These are phyloP conservation scores for Epichloe typhina DNA, from an alignment of 2,329 filamentous ascomycete genomes.

Conservation along the genomic window DNA sequence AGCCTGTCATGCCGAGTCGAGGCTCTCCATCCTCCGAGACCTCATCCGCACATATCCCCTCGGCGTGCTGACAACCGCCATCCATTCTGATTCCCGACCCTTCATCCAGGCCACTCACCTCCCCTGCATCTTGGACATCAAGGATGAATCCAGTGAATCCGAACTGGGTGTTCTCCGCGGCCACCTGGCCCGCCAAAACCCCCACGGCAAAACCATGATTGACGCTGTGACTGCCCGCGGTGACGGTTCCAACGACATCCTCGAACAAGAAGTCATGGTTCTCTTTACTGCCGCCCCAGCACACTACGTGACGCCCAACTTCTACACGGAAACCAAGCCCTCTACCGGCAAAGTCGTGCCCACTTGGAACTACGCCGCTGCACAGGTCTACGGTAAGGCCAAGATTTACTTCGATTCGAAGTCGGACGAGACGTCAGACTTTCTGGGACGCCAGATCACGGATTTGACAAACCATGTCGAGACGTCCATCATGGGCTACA, in stretches of 20 bases:
- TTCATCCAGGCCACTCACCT: conserved; percentile 47
- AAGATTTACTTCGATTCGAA: conserved; percentile 38
- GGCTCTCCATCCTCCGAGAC: conserved; percentile 34
- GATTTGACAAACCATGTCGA: conserved; percentile 41
- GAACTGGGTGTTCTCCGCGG: conserved; percentile 38
- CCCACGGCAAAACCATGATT: conserved; percentile 48
- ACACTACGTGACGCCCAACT: conserved; percentile 56
- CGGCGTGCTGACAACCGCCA: conserved; percentile 49
- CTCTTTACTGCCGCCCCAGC: conserved; percentile 46
- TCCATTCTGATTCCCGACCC: conserved; percentile 33
- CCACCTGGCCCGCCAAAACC: conserved; percentile 50
- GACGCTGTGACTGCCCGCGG: conserved; percentile 21
- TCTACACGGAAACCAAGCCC: conserved; percentile 54
- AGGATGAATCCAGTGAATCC: conserved; percentile 25
- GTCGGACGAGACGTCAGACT: conserved; percentile 29
- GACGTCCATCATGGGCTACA: conserved; percentile 42
- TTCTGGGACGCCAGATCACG: conserved; percentile 36
- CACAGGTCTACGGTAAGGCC: conserved; percentile 47
- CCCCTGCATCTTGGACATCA: conserved; percentile 40
- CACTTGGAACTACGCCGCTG: conserved; percentile 58
- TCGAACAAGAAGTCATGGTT: conserved; percentile 44
- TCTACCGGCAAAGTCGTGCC: conserved; percentile 47
- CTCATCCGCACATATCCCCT: conserved; percentile 48
- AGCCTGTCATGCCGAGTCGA: conserved; percentile 33
- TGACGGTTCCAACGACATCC: conserved; percentile 10